These are phyloP conservation scores for Fraxinus anomala DNA, from an alignment of 257 asterid species.

Conservation along the genomic window DNA sequence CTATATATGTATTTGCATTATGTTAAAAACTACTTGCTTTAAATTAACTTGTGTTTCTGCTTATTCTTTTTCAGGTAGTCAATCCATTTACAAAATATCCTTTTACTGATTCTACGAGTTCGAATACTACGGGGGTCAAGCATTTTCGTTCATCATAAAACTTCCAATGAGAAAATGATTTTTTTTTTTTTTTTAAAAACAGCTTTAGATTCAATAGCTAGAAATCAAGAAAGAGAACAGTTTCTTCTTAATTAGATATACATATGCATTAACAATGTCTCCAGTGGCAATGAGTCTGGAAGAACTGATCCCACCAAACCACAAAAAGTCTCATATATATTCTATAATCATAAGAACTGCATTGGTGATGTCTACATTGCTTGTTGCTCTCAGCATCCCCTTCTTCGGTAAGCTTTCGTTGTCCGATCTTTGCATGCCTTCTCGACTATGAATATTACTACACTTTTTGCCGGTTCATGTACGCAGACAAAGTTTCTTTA, in stretches of 20 bases:
- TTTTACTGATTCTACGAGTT: constrained; percentile 26
- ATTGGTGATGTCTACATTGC: constrained; percentile 71
- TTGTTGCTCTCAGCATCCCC: constrained; percentile 75
- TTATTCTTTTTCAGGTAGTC: constrained; percentile 67
- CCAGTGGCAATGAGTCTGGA: constrained; percentile 96
- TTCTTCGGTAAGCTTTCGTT: constrained; percentile 64
- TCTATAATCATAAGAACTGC: constrained; percentile 75
- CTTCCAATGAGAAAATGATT: not conserved
- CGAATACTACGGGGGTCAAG: not conserved
- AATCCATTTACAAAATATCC: constrained; percentile 99
- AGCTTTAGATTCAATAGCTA: too few species aligned
- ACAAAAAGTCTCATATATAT: constrained; percentile 51
- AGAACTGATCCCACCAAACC: constrained; percentile 76
- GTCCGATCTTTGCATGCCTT: not conserved
- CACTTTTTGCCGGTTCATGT: not conserved
- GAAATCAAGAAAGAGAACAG: not conserved
- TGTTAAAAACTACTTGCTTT: not conserved
- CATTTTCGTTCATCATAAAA: not conserved
- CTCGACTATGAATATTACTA: not conserved
- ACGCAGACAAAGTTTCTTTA: not conserved
- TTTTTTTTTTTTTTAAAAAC: too few species aligned
- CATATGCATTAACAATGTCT: constrained; percentile 86
- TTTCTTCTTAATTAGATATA: constrained; percentile 47
- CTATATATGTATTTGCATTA: too few species aligned
- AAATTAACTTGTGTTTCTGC: constrained; percentile 15